Evolutionary conservation across 1,139 yeast species (phyloP), one percentile per base, ranked within the genome.

Genomic region (Taphrina populina): DNA sequence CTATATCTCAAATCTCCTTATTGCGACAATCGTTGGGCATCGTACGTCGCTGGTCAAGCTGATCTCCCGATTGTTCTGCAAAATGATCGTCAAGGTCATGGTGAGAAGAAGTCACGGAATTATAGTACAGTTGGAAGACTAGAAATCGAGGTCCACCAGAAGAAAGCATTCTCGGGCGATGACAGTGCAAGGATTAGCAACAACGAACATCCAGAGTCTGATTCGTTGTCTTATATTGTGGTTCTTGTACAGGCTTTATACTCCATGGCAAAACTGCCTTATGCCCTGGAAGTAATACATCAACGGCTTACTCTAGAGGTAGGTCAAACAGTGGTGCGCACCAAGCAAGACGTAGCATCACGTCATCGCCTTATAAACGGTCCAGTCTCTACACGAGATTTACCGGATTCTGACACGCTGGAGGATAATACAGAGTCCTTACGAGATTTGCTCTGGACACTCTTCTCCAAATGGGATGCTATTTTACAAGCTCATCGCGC

Each of bases 191-290:
- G 23, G 17, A 33, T 40, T 20, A 59, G 45, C 46, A 49, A 46
- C 15, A 58, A 41, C 59, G 63, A 68, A 51, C 72, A 70, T 41
- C 71, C 70, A 13, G 77, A 72, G 34, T 66, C 75, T 6, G 78
- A 79, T 62, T 80, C 84, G 6, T 80, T 76, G 64, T 72, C 73
- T 58, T 83, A 83, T 64, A 73, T 83, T 15, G 75, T 78, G 53
- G 73, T 76, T 64, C 69, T 84, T 23, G 70, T 84, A 56, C 75
- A 76, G 41, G 80, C 87, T 0, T 76, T 87, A 1, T 75, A 79
- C 29, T 81, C 78, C 58, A 71, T 88, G 56, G 82, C 83, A 60
- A 77, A 83, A 56, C 73, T 88, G 21, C 80, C 81, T 20, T 79
- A 78, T 44, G 82, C 86, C 1, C 70, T 83, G 23, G 81, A 78